Evolutionary conservation across 352 stramenopile genomes (phyloP).

Genomic region (Phytophthora nicotianae): DNA sequence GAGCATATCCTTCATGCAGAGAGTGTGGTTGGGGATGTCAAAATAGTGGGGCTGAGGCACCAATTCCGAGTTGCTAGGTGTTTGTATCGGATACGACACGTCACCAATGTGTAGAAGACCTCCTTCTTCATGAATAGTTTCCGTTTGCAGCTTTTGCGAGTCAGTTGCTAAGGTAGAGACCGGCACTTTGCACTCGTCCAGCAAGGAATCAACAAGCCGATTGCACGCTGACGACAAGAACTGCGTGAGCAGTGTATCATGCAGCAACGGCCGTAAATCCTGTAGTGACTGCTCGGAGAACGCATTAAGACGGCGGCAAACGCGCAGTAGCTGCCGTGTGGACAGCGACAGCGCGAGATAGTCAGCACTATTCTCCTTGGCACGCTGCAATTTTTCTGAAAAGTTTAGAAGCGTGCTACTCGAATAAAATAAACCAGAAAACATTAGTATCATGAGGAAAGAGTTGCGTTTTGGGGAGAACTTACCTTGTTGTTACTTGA

Average conservation of each 20-base stretch:
- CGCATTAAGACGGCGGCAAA: constrained; percentile 68
- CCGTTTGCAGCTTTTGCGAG: constrained; percentile 5
- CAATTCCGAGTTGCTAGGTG: constrained; percentile 64
- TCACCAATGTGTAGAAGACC: constrained; percentile 65
- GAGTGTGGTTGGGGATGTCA: constrained; percentile 89
- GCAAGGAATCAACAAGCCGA: constrained; percentile 52
- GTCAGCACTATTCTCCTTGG: constrained; percentile 51
- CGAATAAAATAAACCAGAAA: neutral
- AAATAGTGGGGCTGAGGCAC: constrained; percentile 91
- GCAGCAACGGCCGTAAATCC: constrained; percentile 67
- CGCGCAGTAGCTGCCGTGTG: constrained; percentile 66
- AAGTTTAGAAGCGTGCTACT: constrained; percentile 61
- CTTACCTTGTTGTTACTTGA: constrained; percentile 58
- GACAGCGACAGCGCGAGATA: constrained; percentile 65
- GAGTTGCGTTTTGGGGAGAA: constrained; percentile 11
- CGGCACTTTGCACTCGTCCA: constrained; percentile 55
- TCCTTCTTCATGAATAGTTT: constrained; percentile 50
- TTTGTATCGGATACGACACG: constrained; percentile 62
- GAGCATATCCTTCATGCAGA: constrained; percentile 88
- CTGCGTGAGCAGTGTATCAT: constrained; percentile 80
- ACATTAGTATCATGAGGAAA: neutral
- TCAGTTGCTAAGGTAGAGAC: neutral
- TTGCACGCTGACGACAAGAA: constrained; percentile 67
- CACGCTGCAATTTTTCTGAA: constrained; percentile 50
- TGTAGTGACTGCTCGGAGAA: constrained; percentile 67